phyloP scores from a whole-genome alignment of 441 rosid genomes.

The Erodium trifolium region DNA sequence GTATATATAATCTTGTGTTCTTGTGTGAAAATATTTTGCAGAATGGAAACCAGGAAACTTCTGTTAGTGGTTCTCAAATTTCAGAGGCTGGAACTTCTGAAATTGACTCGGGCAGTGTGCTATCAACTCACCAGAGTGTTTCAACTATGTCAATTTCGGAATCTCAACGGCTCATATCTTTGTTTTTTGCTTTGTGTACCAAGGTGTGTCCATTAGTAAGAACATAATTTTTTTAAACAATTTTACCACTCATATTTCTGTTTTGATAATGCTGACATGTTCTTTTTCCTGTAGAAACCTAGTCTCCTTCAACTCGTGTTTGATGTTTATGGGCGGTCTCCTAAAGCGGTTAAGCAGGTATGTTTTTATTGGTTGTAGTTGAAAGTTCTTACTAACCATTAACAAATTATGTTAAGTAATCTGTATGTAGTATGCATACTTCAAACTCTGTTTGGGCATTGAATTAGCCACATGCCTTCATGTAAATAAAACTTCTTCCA shows the following conservation, averaged over 20 bases:
- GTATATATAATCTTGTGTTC: no score
- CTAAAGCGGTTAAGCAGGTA: constrained; percentile 88
- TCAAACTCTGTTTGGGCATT: not conserved
- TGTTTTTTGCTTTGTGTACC: constrained; percentile 89
- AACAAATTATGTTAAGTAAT: no score
- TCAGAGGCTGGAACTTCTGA: constrained; percentile 45
- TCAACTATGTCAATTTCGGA: constrained; percentile 59
- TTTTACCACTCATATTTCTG: constrained; percentile 11
- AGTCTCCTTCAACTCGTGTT: constrained; percentile 76
- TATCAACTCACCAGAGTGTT: constrained; percentile 32
- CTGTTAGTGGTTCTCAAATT: constrained; percentile 44
- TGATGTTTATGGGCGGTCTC: constrained; percentile 68
- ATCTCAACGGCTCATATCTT: constrained; percentile 75
- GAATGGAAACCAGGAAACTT: constrained; percentile 51
- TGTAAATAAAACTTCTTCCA: not conserved
- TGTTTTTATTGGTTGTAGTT: constrained; percentile 11
- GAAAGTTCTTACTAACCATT: no score
- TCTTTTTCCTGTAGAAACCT: constrained; percentile 57
- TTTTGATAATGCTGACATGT: constrained; percentile 20
- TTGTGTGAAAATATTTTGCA: constrained; percentile 28
- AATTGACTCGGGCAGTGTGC: constrained; percentile 42
- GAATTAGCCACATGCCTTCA: not conserved
- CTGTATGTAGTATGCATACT: no score
- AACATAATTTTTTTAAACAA: constrained; percentile 8
- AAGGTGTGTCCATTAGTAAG: constrained; percentile 48